Evolutionary conservation across 192 early-diverging fungal species (phyloP).

Genomic region (Spizellomyces sp.): DNA sequence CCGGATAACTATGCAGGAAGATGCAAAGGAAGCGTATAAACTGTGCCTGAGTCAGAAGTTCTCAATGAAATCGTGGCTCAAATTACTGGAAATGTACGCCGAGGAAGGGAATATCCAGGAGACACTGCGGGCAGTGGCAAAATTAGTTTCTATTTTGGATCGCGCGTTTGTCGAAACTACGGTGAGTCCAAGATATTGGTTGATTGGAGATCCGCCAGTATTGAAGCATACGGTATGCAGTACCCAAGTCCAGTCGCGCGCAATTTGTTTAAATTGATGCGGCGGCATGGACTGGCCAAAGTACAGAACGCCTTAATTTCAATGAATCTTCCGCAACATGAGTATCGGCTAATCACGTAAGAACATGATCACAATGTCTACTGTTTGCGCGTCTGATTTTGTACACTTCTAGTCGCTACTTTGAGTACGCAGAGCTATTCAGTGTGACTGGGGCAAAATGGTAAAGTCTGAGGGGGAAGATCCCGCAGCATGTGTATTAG

Average conservation of each 20-base stretch:
- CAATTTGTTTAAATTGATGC: constrained; percentile 83
- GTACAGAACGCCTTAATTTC: constrained; percentile 88
- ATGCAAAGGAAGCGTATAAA: constrained; percentile 91
- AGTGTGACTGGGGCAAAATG: constrained; percentile 33
- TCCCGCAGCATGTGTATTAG: background rate
- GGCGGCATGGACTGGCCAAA: constrained; percentile 86
- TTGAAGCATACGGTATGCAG: constrained; percentile 33
- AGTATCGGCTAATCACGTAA: constrained; percentile 73
- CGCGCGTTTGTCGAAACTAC: constrained; percentile 90
- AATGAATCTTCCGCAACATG: constrained; percentile 80
- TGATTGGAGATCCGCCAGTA: background rate
- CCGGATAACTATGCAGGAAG: constrained; percentile 48
- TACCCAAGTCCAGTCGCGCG: constrained; percentile 89
- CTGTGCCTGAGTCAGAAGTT: constrained; percentile 88
- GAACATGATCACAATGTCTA: background rate
- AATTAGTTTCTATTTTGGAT: constrained; percentile 84
- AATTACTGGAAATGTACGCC: constrained; percentile 80
- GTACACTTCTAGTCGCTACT: constrained; percentile 38
- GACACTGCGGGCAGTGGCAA: constrained; percentile 79
- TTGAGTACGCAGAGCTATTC: constrained; percentile 60
- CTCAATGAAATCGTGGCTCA: constrained; percentile 88
- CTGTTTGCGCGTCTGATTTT: background rate
- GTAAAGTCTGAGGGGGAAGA: constrained; percentile 19
- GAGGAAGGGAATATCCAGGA: constrained; percentile 79
- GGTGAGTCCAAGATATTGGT: constrained; percentile 47